These are phyloP conservation scores for Protostelium mycophagum DNA, from an alignment of 78 protist genomes.

Conservation along the genomic window DNA sequence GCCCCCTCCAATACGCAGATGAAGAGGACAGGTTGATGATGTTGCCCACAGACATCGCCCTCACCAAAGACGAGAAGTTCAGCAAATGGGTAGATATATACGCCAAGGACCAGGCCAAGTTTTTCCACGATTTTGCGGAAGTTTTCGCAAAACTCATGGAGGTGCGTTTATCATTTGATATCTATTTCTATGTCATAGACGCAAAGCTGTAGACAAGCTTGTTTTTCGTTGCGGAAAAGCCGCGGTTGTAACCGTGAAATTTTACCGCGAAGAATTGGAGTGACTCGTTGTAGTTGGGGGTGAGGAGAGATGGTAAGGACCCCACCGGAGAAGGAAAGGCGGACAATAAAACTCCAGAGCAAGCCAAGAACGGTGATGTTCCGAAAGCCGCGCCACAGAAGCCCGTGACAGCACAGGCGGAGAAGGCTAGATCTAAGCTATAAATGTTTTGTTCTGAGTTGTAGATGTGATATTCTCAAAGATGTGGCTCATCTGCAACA, in stretches of 20 bases:
- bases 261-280: no score
- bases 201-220: no score
- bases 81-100: conserved; percentile 29
- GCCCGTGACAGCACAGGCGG: not conserved
- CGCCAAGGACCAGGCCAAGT: conserved; percentile 55
- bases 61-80: conserved; percentile 32
- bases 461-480: no score
- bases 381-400: not conserved
- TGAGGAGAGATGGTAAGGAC: not conserved
- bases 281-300: not conserved
- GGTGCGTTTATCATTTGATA: not conserved
- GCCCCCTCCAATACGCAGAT: conserved; percentile 34
- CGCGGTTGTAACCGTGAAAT: no score
- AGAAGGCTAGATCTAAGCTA: not conserved
- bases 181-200: no score
- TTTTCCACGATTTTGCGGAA: conserved; percentile 57
- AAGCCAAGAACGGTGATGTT: not conserved
- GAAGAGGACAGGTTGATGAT: conserved; percentile 44
- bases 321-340: not conserved
- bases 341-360: not conserved
- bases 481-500: no score
- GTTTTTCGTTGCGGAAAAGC: no score
- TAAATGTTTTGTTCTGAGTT: not conserved
- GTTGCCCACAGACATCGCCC: conserved; percentile 72
- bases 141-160: not conserved